Evolutionary conservation across 345 rosid species (phyloP).

Genomic region (Camelina hispida): DNA sequence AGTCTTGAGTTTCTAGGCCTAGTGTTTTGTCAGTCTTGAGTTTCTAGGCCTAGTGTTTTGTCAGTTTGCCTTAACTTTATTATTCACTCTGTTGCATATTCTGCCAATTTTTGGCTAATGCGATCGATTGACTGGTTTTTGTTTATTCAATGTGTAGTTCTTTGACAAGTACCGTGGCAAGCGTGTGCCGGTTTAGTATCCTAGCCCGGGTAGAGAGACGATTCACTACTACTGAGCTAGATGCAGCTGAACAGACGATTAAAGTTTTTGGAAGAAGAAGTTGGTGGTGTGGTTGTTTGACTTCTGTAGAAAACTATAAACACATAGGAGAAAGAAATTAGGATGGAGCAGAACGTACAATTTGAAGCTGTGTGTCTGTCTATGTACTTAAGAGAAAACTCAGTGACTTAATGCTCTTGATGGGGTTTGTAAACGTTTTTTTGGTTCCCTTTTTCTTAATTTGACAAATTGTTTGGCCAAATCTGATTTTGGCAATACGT

Average conservation of each 20-base stretch:
- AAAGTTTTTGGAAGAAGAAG: constrained; percentile 33
- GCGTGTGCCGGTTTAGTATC: constrained; percentile 44
- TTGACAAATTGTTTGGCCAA: neutral
- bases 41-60: constrained; percentile 22
- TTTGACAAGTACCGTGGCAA: constrained; percentile 51
- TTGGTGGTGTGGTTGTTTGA: constrained; percentile 27
- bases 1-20: constrained; percentile 23
- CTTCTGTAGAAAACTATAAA: constrained; percentile 32
- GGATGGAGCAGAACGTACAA: constrained; percentile 29
- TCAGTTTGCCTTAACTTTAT: constrained; percentile 1
- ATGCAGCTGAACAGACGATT: constrained; percentile 12
- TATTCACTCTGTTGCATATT: neutral
- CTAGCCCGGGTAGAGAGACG: neutral
- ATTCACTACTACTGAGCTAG: constrained; percentile 33
- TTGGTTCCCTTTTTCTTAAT: neutral
- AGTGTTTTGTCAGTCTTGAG: constrained; percentile 5
- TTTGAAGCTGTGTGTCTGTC: constrained; percentile 35
- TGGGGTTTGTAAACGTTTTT: constrained; percentile 35
- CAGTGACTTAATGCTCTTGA: constrained; percentile 26
- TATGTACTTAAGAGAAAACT: constrained; percentile 25
- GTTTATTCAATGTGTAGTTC: constrained; percentile 36
- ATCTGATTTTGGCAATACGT: neutral
- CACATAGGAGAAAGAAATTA: constrained; percentile 31
- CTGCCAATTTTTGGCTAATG: neutral
- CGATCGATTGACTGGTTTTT: constrained; percentile 5